Base-by-base conservation (phyloP, 2,329 filamentous ascomycete genomes). In the Xylaria arbuscula region DNA sequence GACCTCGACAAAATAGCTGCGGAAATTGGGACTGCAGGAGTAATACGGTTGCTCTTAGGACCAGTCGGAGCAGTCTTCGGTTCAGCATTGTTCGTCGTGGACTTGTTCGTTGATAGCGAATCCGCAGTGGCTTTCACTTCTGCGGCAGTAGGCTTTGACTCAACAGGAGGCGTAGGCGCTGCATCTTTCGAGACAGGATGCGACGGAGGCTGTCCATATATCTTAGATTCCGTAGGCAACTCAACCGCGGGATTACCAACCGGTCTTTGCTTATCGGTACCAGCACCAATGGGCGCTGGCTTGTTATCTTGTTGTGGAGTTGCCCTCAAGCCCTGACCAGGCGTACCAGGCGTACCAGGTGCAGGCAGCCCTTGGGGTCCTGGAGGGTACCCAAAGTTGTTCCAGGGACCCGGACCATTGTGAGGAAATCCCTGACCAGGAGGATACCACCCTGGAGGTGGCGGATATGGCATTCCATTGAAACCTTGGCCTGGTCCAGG, bases 371-470 rank as follows among this genome's bases (percentile, higher is more conserved):
- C 88, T 76, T 79, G 80, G 65, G 81, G 82, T 32, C 87, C 87
- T 42, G 87, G 88, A 68, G 89, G 90, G 76, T 91, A 92, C 22
- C 85, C 87, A 73, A 82, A 86, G 76, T 82, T 85, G 76, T 80
- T 83, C 86, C 85, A 88, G 19, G 85, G 86, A 56, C 87, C 90
- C 34, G 88, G 88, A 15, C 88, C 90, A 36, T 81, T 84, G 70
- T 87, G 89, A 40, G 90, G 91, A 73, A 93, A 96, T 32, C 90
- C 90, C 80, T 93, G 92, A 7, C 90, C 91, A 9, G 89, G 88
- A 73, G 91, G 92, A 77, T 90, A 95, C 92, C 93, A 97, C 64
- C 91, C 92, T 28, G 89, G 88, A 55, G 89, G 92, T 17, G 89
- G 90, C 71, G 92, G 92, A 78, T 94, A 97, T 0, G 91, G 91